phyloP scores from a whole-genome alignment of 2,329 filamentous ascomycete species.

The Ophiostoma populinum region DNA sequence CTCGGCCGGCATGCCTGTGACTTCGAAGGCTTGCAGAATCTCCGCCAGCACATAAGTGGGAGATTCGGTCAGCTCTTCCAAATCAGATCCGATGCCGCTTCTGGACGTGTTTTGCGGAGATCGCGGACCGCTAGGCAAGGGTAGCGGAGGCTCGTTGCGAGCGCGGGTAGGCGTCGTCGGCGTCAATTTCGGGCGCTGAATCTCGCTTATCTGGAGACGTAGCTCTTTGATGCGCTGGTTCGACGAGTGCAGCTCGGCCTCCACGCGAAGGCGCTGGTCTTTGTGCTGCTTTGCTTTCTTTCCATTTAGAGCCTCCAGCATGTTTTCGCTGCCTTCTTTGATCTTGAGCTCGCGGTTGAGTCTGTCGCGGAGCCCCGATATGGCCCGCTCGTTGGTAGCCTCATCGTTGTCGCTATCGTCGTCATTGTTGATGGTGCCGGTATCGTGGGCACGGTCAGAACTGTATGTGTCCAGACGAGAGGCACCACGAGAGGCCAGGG shows the following conservation, averaged over 20 bases:
- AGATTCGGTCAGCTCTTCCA: constrained; percentile 59
- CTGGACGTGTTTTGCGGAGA: constrained; percentile 40
- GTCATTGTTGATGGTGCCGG: constrained; percentile 22
- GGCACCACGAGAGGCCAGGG: constrained; percentile 47
- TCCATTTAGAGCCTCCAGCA: constrained; percentile 81
- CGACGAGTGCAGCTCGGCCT: constrained; percentile 79
- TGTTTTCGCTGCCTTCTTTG: constrained; percentile 92
- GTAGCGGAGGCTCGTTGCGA: constrained; percentile 27
- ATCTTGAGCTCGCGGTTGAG: constrained; percentile 96
- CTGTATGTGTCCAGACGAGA: constrained; percentile 35
- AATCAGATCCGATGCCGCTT: constrained; percentile 40
- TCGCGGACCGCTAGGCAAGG: constrained; percentile 28
- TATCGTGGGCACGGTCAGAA: constrained; percentile 45
- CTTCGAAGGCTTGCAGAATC: constrained; percentile 75
- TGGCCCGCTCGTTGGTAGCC: constrained; percentile 44
- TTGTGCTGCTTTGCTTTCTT: constrained; percentile 95
- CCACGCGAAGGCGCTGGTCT: constrained; percentile 60
- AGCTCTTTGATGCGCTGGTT: constrained; percentile 54
- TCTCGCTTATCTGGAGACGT: constrained; percentile 40
- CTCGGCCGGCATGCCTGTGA: constrained; percentile 73
- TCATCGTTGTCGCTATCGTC: constrained; percentile 6
- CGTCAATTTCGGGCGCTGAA: constrained; percentile 31
- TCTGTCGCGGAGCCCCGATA: constrained; percentile 61
- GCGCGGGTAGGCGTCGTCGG: constrained; percentile 35
- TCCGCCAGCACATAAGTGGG: constrained; percentile 85